phyloP scores from a whole-genome alignment of 306 rosid genomes.

The Vigna angularis region DNA sequence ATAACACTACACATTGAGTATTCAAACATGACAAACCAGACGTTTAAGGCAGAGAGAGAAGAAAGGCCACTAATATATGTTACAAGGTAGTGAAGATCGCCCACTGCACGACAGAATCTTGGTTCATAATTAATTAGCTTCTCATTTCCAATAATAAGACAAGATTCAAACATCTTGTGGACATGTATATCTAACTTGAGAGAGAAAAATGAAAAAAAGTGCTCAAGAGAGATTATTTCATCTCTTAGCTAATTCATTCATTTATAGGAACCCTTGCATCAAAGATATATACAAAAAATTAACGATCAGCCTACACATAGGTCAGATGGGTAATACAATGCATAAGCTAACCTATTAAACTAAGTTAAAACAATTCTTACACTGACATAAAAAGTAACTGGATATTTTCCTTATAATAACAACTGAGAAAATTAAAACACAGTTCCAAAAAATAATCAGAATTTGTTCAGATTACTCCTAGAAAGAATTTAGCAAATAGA shows the following conservation, averaged over 20 bases:
- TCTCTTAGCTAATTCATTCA: too few relatives aligned
- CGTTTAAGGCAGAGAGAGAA: conserved; percentile 18
- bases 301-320: too few relatives aligned
- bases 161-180: conserved; percentile 4
- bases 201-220: too few relatives aligned
- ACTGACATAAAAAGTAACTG: background rate
- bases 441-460: background rate
- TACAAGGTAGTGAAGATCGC: conserved; percentile 8
- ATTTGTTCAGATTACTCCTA: background rate
- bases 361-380: too few relatives aligned
- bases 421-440: conserved; percentile 15
- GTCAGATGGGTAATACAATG: too few relatives aligned
- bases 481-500: background rate
- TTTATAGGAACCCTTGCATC: too few relatives aligned
- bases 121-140: conserved; percentile 27
- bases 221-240: too few relatives aligned
- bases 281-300: too few relatives aligned
- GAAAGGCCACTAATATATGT: background rate
- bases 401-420: background rate
- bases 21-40: conserved; percentile 30
- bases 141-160: background rate
- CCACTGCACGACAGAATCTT: background rate
- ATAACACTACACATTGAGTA: conserved; percentile 35
- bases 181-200: background rate
- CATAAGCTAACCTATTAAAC: too few relatives aligned